Base-by-base conservation (phyloP, 1,284 basidiomycete species). In the Peniophora sp. region DNA sequence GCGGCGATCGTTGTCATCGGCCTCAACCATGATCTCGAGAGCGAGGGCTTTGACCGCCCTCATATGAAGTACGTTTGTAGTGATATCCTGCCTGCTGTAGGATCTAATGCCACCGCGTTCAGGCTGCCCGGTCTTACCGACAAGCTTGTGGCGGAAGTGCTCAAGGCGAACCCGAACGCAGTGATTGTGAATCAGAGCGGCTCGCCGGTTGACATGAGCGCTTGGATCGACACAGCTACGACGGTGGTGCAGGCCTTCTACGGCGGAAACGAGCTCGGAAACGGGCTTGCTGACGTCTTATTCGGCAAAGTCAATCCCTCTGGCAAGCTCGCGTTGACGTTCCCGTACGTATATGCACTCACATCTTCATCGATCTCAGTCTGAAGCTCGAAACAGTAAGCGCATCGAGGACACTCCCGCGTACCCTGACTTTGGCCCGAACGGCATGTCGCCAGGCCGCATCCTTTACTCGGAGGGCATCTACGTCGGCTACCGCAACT, bases 241-340 rank as follows among this genome's bases (percentile, higher is more conserved):
- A 75, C 73, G 2, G n/a, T 23, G 19, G 19, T 3, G 5, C n/a
- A 49, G 47, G 47, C 47, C 3, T 49, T 54, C 20, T 51, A 54
- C 23, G 53, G 50, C 2, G 88, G 88, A 1, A 89, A 89, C 61
- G 87, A 88, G 66, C 69, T 73, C 19, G 88, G 88, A 2, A 85
- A 86, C 61, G 83, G 83, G 0, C 75, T 91, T 51, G 79, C 81
- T 8, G 85, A 89, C 60, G 70, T 91, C 12, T 60, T 91, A 14
- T 89, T 79, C 61, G 88, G 88, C 34, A 75, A 74, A 52, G 73
- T 83, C 47, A 89, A 88, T 59, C 88, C 88, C 1, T 74, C 76
- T 45, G 88, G 83, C 3, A 77, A 81, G 39, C 71, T 91, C 8
- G 79, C 87, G 3, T 67, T 91, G 54, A 81, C 83, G 11, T 54